Percentiles rank a stretch among this genome's conserved stretches.
Evolutionary conservation across 2,329 filamentous ascomycete species (phyloP).

Genomic region (Leptographium procerum): DNA sequence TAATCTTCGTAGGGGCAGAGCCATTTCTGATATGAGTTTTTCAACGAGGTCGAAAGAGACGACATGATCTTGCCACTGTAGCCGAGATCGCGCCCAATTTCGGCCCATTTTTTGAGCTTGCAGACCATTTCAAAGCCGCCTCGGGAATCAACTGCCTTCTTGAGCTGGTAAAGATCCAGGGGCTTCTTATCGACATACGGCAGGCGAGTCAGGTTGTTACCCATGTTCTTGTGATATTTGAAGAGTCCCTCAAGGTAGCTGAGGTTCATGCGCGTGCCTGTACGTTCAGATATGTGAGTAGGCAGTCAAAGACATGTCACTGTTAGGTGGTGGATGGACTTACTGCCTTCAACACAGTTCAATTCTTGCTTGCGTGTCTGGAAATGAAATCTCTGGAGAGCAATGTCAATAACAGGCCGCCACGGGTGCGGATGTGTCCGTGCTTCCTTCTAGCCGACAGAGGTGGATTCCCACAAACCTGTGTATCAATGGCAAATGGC

Average conservation of each 20-base stretch:
- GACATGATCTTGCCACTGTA: constrained; percentile 99
- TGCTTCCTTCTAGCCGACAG: not conserved
- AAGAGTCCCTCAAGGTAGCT: constrained; percentile 90
- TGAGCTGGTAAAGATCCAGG: constrained; percentile 86
- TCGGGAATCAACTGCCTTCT: constrained; percentile 89
- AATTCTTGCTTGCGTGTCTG: constrained; percentile 91
- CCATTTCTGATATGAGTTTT: constrained; percentile 97
- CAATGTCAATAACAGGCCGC: not conserved
- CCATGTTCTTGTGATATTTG: constrained; percentile 96
- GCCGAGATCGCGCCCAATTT: constrained; percentile 89
- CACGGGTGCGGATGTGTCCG: no score
- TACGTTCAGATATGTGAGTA: constrained; percentile 23
- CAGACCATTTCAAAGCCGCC: constrained; percentile 95
- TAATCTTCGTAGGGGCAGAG: constrained; percentile 96
- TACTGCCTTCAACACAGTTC: constrained; percentile 97
- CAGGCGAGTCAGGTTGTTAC: constrained; percentile 83
- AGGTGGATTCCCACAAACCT: constrained; percentile 47
- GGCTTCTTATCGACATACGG: constrained; percentile 97
- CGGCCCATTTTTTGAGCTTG: constrained; percentile 97
- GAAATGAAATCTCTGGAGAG: constrained; percentile 79
- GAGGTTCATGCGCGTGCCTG: constrained; percentile 86
- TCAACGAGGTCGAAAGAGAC: constrained; percentile 89
- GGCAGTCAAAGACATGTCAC: not conserved
- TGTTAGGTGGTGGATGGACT: constrained; percentile 24
- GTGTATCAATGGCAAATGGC: constrained; percentile 89